phyloP scores from a whole-genome alignment of 495 filamentous ascomycete genomes.

The Hypomontagnella monticulosa region DNA sequence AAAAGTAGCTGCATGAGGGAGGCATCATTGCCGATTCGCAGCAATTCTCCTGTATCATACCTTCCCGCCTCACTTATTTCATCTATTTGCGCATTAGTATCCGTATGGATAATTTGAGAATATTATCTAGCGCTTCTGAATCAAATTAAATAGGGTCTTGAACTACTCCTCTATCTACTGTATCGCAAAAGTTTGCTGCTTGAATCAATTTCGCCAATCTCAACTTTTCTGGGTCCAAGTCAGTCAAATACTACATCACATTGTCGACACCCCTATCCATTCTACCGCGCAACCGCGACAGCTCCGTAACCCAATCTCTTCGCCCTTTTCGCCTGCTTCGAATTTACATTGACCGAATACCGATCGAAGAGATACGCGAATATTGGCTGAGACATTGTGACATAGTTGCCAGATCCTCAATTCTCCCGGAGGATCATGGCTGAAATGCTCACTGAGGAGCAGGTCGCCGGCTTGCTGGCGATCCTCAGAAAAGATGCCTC shows the following conservation, averaged over 20 bases:
- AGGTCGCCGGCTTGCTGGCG: conserved; percentile 71
- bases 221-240: conserved; percentile 25
- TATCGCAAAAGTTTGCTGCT: conserved; percentile 25
- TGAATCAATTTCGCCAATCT: conserved; percentile 10
- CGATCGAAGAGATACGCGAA: conserved; percentile 21
- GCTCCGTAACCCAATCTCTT: not conserved
- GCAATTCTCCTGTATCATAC: not conserved
- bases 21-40: no score
- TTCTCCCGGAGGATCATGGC: conserved; percentile 51
- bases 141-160: conserved; percentile 19
- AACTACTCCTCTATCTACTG: conserved; percentile 1
- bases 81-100: conserved; percentile 10
- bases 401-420: conserved; percentile 38
- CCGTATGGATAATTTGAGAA: not conserved
- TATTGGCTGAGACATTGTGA: not conserved
- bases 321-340: no score
- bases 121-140: not conserved
- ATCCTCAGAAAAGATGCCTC: conserved; percentile 75
- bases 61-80: not conserved
- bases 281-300: conserved; percentile 14
- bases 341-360: conserved; percentile 1
- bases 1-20: not conserved
- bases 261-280: conserved; percentile 18
- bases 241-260: conserved; percentile 3
- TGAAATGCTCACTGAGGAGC: conserved; percentile 68